Evolutionary conservation across 108 stramenopile genomes (phyloP), one percentile per base, ranked within the genome.

Genomic region (Cylindrotheca closterium): DNA sequence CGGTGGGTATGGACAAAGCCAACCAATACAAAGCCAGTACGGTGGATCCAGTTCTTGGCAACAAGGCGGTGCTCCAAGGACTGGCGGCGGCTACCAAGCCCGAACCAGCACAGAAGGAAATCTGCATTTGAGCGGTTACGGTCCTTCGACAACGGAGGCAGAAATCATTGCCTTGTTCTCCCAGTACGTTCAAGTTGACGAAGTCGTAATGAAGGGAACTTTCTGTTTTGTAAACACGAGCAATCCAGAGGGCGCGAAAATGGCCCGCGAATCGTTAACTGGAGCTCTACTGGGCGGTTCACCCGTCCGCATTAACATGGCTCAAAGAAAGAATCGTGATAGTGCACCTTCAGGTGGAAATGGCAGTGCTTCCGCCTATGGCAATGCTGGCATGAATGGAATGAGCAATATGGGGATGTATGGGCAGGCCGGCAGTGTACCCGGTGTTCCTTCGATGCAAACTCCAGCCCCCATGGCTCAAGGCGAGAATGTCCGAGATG

Each of bases 181-280:
- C 17, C 92, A 87, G 1, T 94, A 87, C 54, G 92, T 94, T 2
- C 79, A 81, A 25, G 89, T 94, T 18, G 75, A 74, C 30, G 89
- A 94, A 60, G 86, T 94, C 23, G 89, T 94, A 5, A 81, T 83
- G 63, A 91, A 91, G 68, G 68, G 64, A 33, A 79, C 65, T 4
- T 94, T 94, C 60, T 78, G 73, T 17, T 94, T 94, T 64, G 86
- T 94, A 30, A 94, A 94, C 64, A 94, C 92, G 8, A 75, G 64
- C 30, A 89, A 94, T 71, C 77, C 86, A 10, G 72, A 67, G 21
- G 87, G 87, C 30, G 92, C 92, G 10, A 68, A 76, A 30, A 63
- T 74, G 30, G 92, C 92, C 17, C 78, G 73, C 42, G 92, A 94
- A 56, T 77, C 82, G 29, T 70, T 94, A 21, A 85, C 73, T 58